Percentiles rank a stretch among this genome's conserved stretches.
Evolutionary conservation across 2,329 filamentous ascomycete species (phyloP).

Genomic region (Sclerotinia trifoliorum): DNA sequence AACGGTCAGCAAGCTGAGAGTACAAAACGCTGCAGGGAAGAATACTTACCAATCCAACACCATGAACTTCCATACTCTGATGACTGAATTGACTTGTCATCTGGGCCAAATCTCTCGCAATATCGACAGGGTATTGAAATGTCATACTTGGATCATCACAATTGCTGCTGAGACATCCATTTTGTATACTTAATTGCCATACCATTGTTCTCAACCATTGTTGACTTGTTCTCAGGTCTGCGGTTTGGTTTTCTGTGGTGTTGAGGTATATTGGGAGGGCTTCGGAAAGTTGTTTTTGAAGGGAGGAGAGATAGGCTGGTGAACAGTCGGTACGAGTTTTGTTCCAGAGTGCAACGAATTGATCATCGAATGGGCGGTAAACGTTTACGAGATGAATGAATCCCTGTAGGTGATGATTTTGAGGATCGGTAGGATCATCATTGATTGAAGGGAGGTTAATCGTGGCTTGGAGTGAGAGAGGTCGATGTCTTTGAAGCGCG

Average conservation of each 20-base stretch:
- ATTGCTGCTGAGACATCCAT: slow-evolving; percentile 50
- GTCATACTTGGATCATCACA: slow-evolving; percentile 54
- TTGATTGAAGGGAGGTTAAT: slow-evolving; percentile 63
- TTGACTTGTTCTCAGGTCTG: slow-evolving; percentile 58
- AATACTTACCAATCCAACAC: slow-evolving; percentile 65
- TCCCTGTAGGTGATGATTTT: slow-evolving; percentile 52
- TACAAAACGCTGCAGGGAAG: not conserved
- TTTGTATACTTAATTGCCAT: slow-evolving; percentile 61
- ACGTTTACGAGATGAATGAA: slow-evolving; percentile 62
- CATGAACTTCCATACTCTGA: slow-evolving; percentile 71
- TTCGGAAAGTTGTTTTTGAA: slow-evolving; percentile 63
- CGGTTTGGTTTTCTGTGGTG: slow-evolving; percentile 51
- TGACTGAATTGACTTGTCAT: slow-evolving; percentile 72
- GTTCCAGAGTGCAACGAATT: slow-evolving; percentile 64
- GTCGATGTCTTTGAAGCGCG: slow-evolving; percentile 67
- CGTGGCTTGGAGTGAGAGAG: slow-evolving; percentile 67
- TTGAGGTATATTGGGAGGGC: slow-evolving; percentile 53
- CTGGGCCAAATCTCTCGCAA: slow-evolving; percentile 60
- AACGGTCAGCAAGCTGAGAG: slow-evolving; percentile 21
- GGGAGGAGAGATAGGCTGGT: slow-evolving; percentile 52
- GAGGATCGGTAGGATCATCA: slow-evolving; percentile 59
- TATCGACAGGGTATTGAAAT: slow-evolving; percentile 62
- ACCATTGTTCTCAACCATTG: slow-evolving; percentile 64
- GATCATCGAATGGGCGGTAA: slow-evolving; percentile 65
- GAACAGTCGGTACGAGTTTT: slow-evolving; percentile 60